Evolutionary conservation across 1,139 yeast genomes (phyloP), one percentile per base, ranked within the genome.

Genomic region (Saccharomyces uvarum): DNA sequence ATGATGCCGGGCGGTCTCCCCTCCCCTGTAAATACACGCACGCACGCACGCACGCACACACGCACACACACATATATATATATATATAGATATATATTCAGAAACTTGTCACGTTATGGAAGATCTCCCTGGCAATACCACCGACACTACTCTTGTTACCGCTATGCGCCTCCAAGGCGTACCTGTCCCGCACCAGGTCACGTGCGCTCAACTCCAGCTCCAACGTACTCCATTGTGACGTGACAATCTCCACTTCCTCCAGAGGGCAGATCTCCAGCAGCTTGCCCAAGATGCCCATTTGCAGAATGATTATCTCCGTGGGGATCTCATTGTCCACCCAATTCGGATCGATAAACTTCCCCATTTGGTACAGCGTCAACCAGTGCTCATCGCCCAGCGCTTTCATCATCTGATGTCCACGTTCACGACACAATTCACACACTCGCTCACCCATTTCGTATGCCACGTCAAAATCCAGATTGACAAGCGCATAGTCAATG

Each of bases 301-400:
- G 88, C 50, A 75, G 70, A 11, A 68, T 64, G 31, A 69, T 68
- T 54, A 54, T 68, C 57, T 65, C 70, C 51, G 69, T 72, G 54
- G 66, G 75, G 2, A 59, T 63, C 51, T 70, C 74, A 8, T 61
- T 61, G 32, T 74, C 75, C 31, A 68, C 61, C 83, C 83, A 80
- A 38, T 59, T 61, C 0, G 82, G 80, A 38, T 80, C 56, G 74
- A 64, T 57, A 53, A 61, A 71, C 56, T 72, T 72, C 8, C 70
- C 84, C 5, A 83, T 80, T 63, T 84, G 88, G 61, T 81, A 83
- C 55, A 83, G 78, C 0, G 84, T 77, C 49, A 79, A 72, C 88
- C 90, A 84, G 47, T 59, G 61, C 16, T 55, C 51, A 31, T 21
- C 52, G 26, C 16, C 21, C 21, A 42, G 19, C 5, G 24, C 8